phyloP scores from a whole-genome alignment of 129 eudicot genomes.

The Flaveria trinervia region DNA sequence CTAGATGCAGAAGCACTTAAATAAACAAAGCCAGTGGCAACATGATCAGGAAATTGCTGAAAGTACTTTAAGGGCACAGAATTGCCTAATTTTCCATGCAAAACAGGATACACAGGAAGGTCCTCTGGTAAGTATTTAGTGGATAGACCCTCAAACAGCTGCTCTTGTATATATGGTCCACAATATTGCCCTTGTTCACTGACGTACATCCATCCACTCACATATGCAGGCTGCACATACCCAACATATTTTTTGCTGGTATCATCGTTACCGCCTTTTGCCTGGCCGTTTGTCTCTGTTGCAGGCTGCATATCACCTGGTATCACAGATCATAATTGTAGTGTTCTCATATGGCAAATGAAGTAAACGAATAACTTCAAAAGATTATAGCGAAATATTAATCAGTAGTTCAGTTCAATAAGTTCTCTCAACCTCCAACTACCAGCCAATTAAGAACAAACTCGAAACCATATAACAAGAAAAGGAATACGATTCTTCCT shows the following conservation, averaged over 20 bases:
- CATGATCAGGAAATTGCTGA: conserved; percentile 82
- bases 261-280: conserved; percentile 44
- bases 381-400: not conserved
- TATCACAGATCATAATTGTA: not conserved
- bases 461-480: conserved; percentile 6
- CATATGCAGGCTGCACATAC: conserved; percentile 44
- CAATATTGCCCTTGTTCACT: conserved; percentile 86
- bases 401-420: not conserved
- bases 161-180: conserved; percentile 88
- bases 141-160: conserved; percentile 76
- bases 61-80: conserved; percentile 88
- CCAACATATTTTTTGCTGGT: conserved; percentile 25
- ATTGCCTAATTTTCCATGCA: conserved; percentile 57
- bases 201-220: conserved; percentile 90
- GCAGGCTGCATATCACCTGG: conserved; percentile 40
- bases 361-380: not conserved
- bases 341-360: too few relatives aligned
- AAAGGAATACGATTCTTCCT: conserved; percentile 3
- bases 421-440: not conserved
- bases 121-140: conserved; percentile 81
- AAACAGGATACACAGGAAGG: conserved; percentile 77
- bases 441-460: not conserved
- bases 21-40: conserved; percentile 80
- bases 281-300: conserved; percentile 45
- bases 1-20: conserved; percentile 36